A percentile compares a stretch with the other conserved stretches of the same genome.
Conservation (phyloP, 257 asterid species). For the Nicotiana undulata region DNA sequence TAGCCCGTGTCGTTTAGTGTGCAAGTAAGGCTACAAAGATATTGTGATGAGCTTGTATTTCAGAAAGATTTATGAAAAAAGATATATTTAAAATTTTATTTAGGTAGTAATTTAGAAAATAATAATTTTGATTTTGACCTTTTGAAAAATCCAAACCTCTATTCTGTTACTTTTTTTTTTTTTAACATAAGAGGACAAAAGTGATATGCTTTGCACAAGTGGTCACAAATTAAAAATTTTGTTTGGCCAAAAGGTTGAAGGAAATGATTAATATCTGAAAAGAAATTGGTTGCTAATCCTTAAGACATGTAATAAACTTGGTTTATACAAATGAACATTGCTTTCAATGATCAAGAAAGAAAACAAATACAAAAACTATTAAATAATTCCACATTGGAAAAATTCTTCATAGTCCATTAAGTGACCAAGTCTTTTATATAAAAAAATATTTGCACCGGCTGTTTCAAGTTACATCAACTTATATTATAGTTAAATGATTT, state of each 20-base stretch:
- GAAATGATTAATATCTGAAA: not conserved
- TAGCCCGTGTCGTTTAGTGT: too few relatives aligned
- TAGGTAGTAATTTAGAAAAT: not conserved
- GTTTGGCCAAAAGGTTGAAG: not conserved
- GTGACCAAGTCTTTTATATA: too few relatives aligned
- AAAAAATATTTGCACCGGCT: too few relatives aligned
- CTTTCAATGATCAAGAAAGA: not conserved
- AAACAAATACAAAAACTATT: not conserved
- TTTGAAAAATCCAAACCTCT: not conserved
- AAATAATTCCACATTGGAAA: not conserved
- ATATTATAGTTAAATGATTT: too few relatives aligned
- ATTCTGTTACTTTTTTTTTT: not conserved
- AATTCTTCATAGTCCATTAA: too few relatives aligned
- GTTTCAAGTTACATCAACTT: too few relatives aligned
- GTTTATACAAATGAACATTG: not conserved
- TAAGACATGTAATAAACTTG: not conserved
- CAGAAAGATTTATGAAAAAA: not conserved
- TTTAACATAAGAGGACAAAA: not conserved
- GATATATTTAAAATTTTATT: not conserved
- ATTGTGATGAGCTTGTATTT: not conserved
- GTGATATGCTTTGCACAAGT: not conserved
- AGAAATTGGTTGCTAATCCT: not conserved
- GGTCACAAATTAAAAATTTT: not conserved
- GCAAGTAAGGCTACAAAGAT: constrained; percentile 3
- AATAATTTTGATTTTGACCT: not conserved